Base-by-base conservation (phyloP, 108 stramenopile genomes). In the Stephanodiscus triporus region DNA sequence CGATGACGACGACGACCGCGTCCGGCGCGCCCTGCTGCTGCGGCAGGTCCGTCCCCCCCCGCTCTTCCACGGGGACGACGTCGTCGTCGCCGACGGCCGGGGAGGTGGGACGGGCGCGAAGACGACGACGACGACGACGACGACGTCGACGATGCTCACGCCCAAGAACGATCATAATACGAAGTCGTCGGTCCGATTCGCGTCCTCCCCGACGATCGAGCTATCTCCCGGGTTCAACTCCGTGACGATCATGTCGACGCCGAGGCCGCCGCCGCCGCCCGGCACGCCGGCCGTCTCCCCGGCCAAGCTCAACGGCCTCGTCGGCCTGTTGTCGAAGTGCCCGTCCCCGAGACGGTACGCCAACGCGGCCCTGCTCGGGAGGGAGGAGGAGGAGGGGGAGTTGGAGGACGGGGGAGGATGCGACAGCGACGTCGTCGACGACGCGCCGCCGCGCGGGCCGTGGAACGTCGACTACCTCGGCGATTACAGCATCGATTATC, bases 261-360 rank as follows among this genome's bases (percentile, higher is more conserved):
- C 30, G 20, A 50, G 9, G 19, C 67, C 66, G 65, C 19, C 40
- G 40, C 40, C 40, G 11, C 40, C 40, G 11, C 8, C 40, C 4
- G 10, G 10, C 8, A 40, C 1, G n/a, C 23, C 22, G 14, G 14
- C 66, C 4, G 30, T 68, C 7, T 68, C 70, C 4, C 30, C 58
- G 11, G 30, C 37, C 34, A 17, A 47, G 55, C 24, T 57, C 34
- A 75, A 30, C 22, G 23, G 40, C 40, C 40, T 40, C 40, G 40
- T 40, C 4, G 40, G 40, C 1, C 9, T 40, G 11, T 9, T 70
- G n/a, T 34, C 47, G 13, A 59, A 81, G 38, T 88, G 87, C 74
- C 87, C 87, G 4, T 76, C 85, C 27, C 87, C 87, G 11, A 50
- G 72, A 30, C 72, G 75, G 30, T 88, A 88, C 55, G 63, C 55